Conservation (phyloP, 306 rosid genomes). For the Inga leiocalycina region DNA sequence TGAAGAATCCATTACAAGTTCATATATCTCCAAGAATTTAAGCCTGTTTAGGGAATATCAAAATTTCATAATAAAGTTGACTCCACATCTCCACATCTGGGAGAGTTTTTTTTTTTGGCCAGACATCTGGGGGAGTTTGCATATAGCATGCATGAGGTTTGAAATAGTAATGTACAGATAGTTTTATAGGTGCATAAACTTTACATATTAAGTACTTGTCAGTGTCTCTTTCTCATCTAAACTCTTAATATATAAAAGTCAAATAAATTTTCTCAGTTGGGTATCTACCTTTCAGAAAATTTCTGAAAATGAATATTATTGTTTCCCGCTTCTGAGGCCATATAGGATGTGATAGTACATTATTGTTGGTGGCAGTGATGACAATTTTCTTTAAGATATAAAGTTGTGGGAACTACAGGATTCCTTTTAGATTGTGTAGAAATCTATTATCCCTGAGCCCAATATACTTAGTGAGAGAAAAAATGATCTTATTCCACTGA, state of each 20-base stretch:
- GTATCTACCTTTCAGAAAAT: background rate
- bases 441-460: too few relatives aligned
- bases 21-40: background rate
- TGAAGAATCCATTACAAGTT: background rate
- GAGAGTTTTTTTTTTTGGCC: too few relatives aligned
- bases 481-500: too few relatives aligned
- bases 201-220: background rate
- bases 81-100: too few relatives aligned
- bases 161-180: background rate
- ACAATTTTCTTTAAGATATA: too few relatives aligned
- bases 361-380: too few relatives aligned
- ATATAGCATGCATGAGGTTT: background rate
- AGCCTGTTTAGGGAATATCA: background rate
- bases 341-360: too few relatives aligned
- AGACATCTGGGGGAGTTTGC: background rate
- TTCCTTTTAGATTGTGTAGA: too few relatives aligned
- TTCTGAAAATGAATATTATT: background rate
- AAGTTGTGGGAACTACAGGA: too few relatives aligned
- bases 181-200: background rate
- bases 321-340: background rate
- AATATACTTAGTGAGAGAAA: too few relatives aligned
- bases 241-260: background rate
- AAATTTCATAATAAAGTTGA: background rate
- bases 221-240: background rate
- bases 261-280: background rate